These are phyloP conservation scores for Aspergillus aculeatus DNA, from an alignment of 2,329 filamentous ascomycete species.

Conservation along the genomic window DNA sequence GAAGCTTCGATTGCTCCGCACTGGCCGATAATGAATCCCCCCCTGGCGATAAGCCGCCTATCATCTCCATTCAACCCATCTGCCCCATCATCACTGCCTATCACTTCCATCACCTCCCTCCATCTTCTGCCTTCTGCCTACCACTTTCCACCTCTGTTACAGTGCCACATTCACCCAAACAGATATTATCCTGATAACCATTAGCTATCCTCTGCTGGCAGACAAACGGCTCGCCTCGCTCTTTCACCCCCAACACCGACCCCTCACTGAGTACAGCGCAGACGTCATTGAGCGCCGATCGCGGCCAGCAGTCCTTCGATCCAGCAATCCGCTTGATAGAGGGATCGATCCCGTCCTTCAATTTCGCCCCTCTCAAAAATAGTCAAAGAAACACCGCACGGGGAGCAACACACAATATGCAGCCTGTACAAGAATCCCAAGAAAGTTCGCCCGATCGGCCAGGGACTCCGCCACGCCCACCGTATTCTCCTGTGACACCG, in stretches of 20 bases:
- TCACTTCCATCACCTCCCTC: no score
- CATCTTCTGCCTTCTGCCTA: neutral
- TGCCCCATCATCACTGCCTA: neutral
- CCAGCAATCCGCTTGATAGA: neutral
- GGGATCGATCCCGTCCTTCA: neutral
- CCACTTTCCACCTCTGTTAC: no score
- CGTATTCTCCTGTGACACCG: constrained; percentile 50
- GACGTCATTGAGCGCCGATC: constrained; percentile 7
- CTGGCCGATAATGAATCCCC: constrained; percentile 4
- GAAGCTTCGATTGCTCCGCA: constrained; percentile 6
- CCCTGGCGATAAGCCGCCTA: constrained; percentile 7
- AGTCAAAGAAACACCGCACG: neutral
- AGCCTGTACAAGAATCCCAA: constrained; percentile 22
- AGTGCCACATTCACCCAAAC: no score
- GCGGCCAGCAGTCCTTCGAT: neutral
- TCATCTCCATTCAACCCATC: neutral
- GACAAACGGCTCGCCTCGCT: neutral
- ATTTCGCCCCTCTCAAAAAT: neutral
- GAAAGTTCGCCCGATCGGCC: constrained; percentile 24
- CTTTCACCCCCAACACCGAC: neutral
- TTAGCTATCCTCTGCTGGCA: neutral
- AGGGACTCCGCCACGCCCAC: constrained; percentile 44
- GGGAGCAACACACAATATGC: constrained; percentile 19
- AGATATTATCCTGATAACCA: no score
- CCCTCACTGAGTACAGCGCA: neutral